Base-by-base conservation (phyloP, 2,329 filamentous ascomycete species). In the Pseudogymnoascus verrucosus region DNA sequence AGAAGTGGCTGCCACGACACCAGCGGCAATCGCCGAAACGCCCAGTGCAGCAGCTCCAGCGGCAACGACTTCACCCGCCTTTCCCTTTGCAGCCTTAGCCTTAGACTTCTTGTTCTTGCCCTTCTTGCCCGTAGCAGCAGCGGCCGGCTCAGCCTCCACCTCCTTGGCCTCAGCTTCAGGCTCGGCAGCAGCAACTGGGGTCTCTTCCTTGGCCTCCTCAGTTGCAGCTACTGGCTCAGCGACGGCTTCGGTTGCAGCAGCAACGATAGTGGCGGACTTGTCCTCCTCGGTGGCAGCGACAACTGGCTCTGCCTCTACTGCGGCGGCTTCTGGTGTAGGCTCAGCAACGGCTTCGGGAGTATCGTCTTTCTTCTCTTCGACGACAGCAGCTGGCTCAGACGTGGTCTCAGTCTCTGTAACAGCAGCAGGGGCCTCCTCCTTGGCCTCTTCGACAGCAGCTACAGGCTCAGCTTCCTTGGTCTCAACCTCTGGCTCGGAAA, bases 41-140 rank as follows among this genome's bases (percentile, higher is more conserved):
- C 12, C 31, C 4, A 37, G 11, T 16, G 8, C 60, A 47, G 34
- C 42, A 8, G 16, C 28, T 7, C 23, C 60, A 47, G 34, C 42
- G 4, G 16, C 28, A 4, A 14, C 23, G 14, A 42, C 36, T 19
- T 44, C 60, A 12, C 28, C 60, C 6, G 34, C 31, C 31, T 40
- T 61, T 5, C 16, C 36, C 28, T 42, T 44, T n/a, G 36, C 11
- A 21, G 21, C 37, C 42, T 62, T 47, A 5, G 37, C 19, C 44
- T 62, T 62, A 5, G 40, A 40, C 11, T 44, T 62, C 39, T 47
- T 62, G 39, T 31, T 62, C 21, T 40, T 42, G n/a, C 42, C 37
- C 37, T 62, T 57, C n/a, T 57, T 54, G 5, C 40, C 39, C 1
- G 47, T 5, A 12, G 47, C 26, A 31, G 47, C 47, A 1, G 26